Evolutionary conservation across 2,329 filamentous ascomycete species (phyloP), one percentile per base, ranked within the genome.

Genomic region (Claviceps sorghi): DNA sequence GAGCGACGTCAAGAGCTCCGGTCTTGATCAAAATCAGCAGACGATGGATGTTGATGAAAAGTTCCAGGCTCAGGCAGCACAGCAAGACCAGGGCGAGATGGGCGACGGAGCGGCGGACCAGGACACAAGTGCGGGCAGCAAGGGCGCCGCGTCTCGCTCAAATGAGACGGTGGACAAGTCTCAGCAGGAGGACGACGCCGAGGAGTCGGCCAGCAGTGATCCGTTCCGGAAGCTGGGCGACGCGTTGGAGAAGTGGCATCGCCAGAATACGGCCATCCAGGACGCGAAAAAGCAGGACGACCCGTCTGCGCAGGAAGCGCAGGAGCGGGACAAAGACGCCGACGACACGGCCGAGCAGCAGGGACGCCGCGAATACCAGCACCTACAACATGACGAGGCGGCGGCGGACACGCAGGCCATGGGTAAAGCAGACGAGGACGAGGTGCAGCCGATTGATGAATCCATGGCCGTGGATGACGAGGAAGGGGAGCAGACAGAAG

Each of bases 161-260:
- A 72, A 75, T 51, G 72, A 78, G 41, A 66, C 71, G 4, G 65
- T 70, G n/a, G 71, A 76, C n/a, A 65, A 70, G 38, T 66, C 70
- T n/a, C 69, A 74, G 6, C 60, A 67, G 47, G 63, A 70, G 30
- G 64, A 68, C 41, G 72, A 78, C 51, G 69, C 72, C 11, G 65
- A 71, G 44, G 70, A 75, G 51, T 67, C 68, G 8, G 67, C 70
- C 51, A 69, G 67, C 41, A 68, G 74, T 46, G 81, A 93, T 58
- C 86, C 89, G 1, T 95, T 96, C 75, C 93, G 93, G 70, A 94
- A 95, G 63, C 79, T 98, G 32, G 93, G 93, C 22, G 89, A 98
- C 69, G 85, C 88, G 6, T 75, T 98, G 34, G 90, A 97, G 65
- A 81, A 84, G 60, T 98, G 90, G 88, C 90, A 97, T 66, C 80